Base-by-base conservation (phyloP, 1,139 yeast species). In the Hansenula sp. region DNA sequence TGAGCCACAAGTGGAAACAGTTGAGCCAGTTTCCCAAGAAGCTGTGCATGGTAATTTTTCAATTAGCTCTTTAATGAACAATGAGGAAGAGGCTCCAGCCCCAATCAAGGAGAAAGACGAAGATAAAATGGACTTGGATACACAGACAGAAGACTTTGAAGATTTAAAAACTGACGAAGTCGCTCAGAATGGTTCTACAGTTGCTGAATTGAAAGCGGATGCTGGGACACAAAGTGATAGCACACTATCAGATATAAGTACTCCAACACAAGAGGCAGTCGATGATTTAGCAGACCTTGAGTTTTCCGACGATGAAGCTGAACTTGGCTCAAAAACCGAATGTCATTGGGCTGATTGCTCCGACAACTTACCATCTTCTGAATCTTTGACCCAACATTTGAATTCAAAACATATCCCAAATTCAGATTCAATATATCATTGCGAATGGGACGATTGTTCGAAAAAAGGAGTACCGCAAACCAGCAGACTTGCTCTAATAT, bases 391-490 rank as follows among this genome's bases (percentile, higher is more conserved):
- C 8, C 46, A 51, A 13, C 75, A 70, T 45, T 52, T 70, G 16
- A 61, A 58, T 31, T 55, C 51, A 29, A 65, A 58, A 21, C 75
- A 71, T 45, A 58, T 68, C 29, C 16, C 17, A 16, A 6, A 16
- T 7, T 63, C 64, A 19, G 55, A 55, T 13, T 57, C 67, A 41
- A 70, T 71, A 39, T 77, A 78, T 51, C 59, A 71, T 6, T 82
- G 89, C 51, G 75, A 69, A 39, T 82, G 89, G 89, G 72, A 67
- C 36, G 75, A 70, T 10, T 82, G 90, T 56, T 59, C 72, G 7
- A 55, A 82, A 13, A 68, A 64, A 42, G 82, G 82, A 14, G 9
- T 14, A 6, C 12, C 21, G 14, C 34, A 31, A 2, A 78, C 82
- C 4, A 72, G 81, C 8, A 57, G 81, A 42, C 73, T 76, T 59